Evolutionary conservation across 164 flowering plant species (phyloP).

Genomic region (Piper betle): DNA sequence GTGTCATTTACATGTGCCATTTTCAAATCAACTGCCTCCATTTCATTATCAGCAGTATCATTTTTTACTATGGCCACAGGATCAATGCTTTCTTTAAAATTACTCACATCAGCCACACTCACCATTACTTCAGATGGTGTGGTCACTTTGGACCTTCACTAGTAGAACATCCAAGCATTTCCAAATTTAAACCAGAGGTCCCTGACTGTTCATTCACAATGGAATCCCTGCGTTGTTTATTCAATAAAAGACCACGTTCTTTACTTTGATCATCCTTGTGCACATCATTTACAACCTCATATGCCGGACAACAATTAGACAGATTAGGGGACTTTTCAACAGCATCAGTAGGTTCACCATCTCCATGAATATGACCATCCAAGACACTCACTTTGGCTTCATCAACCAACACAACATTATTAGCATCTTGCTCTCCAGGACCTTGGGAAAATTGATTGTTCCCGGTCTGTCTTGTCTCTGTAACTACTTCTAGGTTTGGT

Average conservation of each 20-base stretch:
- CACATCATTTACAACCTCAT: constrained; percentile 17
- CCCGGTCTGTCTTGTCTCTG: constrained; percentile 17
- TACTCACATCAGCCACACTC: constrained; percentile 9
- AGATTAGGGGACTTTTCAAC: constrained; percentile 22
- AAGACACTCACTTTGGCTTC: constrained; percentile 17
- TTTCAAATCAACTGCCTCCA: constrained; percentile 13
- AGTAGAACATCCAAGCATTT: background rate
- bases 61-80: constrained; percentile 17
- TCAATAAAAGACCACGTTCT: background rate
- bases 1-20: constrained; percentile 18
- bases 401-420: constrained; percentile 12
- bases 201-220: background rate
- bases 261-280: constrained; percentile 24
- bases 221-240: constrained; percentile 34
- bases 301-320: constrained; percentile 23
- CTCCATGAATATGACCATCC: constrained; percentile 20
- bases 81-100: constrained; percentile 22
- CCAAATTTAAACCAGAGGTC: background rate
- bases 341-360: constrained; percentile 14
- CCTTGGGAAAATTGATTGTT: constrained; percentile 16
- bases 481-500: constrained; percentile 13
- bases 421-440: constrained; percentile 14
- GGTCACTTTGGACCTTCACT: constrained; percentile 26
- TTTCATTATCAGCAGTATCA: constrained; percentile 11
- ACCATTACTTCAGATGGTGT: constrained; percentile 15